Conservation (phyloP, 192 early-diverging fungal species). For the Jimgerdemannia flammicorona region DNA sequence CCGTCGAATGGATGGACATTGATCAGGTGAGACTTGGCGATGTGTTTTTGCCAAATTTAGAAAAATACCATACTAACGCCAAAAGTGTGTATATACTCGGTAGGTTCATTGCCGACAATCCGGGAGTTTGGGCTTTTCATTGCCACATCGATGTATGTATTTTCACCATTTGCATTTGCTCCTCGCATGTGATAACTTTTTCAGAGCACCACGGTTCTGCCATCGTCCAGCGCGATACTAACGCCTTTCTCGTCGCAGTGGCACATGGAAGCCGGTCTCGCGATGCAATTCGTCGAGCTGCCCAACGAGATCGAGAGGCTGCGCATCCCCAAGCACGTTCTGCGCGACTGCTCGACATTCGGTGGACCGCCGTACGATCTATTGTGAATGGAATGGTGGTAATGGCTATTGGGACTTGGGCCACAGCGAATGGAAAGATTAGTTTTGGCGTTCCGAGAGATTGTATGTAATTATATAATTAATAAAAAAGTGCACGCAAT, state of each 20-base stretch:
- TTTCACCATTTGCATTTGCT: background rate
- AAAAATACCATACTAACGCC: no score
- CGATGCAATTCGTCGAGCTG: constrained; percentile 23
- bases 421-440: background rate
- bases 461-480: no score
- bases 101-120: constrained; percentile 41
- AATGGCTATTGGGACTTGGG: no score
- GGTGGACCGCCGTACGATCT: no score
- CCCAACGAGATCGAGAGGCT: constrained; percentile 3
- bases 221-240: no score
- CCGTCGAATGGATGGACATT: constrained; percentile 27
- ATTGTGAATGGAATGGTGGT: no score
- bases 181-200: no score
- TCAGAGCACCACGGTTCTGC: no score
- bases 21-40: background rate
- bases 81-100: constrained; percentile 6
- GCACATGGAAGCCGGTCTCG: constrained; percentile 39
- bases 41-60: background rate
- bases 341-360: background rate
- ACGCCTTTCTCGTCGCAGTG: constrained; percentile 3
- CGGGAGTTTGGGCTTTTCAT: constrained; percentile 41
- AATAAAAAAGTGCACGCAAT: background rate
- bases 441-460: background rate
- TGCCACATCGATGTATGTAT: constrained; percentile 33
- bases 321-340: background rate